Percentiles rank a stretch among this genome's conserved stretches.
These are phyloP conservation scores for Coemansia sp. DNA, from an alignment of 192 early-diverging fungal species.

Conservation along the genomic window DNA sequence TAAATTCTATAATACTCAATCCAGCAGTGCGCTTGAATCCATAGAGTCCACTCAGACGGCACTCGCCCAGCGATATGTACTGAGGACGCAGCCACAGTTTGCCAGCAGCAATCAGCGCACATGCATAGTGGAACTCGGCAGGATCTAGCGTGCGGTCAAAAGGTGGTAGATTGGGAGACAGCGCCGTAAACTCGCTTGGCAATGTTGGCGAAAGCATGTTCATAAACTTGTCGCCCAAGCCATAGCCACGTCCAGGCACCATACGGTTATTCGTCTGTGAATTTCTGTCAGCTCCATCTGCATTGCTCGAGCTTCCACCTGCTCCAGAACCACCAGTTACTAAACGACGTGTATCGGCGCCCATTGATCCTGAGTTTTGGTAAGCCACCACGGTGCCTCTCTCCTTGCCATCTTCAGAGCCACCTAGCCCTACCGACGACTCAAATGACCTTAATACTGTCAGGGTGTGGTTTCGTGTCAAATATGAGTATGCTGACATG, in stretches of 20 bases:
- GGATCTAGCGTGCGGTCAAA: conserved; percentile 4
- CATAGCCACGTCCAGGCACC: conserved; percentile 48
- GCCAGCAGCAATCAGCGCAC: conserved; percentile 20
- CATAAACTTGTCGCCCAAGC: conserved; percentile 27
- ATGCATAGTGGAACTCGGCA: conserved; percentile 15
- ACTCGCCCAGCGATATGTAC: conserved; percentile 2
- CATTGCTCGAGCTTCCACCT: neutral
- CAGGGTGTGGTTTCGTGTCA: conserved; percentile 3
- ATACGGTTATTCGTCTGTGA: conserved; percentile 11
- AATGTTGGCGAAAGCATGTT: conserved; percentile 14
- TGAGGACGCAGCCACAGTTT: conserved; percentile 31
- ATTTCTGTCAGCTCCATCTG: neutral
- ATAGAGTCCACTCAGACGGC: neutral
- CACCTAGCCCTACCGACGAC: conserved; percentile 26
- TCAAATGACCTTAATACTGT: conserved; percentile 15
- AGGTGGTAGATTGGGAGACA: neutral
- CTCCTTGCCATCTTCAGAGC: neutral
- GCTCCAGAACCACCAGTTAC: neutral
- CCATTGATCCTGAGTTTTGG: conserved; percentile 27
- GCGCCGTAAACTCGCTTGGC: conserved; percentile 8
- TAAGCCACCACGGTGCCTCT: conserved; percentile 23
- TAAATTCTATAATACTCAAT: conserved; percentile 3
- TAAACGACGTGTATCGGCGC: conserved; percentile 1
- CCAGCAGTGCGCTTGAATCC: conserved; percentile 16
- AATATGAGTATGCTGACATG: neutral